Evolutionary conservation across 257 asterid species (phyloP).

Genomic region (Echites panduratus): DNA sequence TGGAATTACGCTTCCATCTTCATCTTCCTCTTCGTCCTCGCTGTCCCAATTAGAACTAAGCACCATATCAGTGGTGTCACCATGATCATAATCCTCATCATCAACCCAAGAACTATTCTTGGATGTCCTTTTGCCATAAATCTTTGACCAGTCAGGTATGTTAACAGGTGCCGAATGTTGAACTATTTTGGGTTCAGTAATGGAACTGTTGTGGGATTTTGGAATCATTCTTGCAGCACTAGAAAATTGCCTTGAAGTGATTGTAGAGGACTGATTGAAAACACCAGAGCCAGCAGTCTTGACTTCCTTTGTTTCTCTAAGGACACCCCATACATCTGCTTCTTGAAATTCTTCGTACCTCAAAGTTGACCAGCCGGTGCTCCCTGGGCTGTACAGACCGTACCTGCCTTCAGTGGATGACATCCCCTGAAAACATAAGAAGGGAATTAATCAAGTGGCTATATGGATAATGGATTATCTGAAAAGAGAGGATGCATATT

Average conservation of each 20-base stretch:
- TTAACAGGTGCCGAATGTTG: constrained; percentile 46
- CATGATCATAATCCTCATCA: background rate
- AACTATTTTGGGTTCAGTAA: background rate
- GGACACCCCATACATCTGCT: constrained; percentile 44
- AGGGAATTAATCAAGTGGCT: background rate
- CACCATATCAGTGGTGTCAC: background rate
- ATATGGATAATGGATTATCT: background rate
- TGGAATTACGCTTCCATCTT: constrained; percentile 31
- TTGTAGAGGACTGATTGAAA: constrained; percentile 10
- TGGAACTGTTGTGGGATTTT: constrained; percentile 14
- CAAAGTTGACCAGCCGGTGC: constrained; percentile 47
- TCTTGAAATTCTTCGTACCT: constrained; percentile 57
- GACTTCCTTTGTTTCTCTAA: constrained; percentile 6
- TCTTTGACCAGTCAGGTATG: constrained; percentile 60
- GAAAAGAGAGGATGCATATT: background rate
- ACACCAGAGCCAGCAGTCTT: constrained; percentile 11
- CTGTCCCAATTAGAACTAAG: constrained; percentile 23
- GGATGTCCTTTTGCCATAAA: constrained; percentile 32
- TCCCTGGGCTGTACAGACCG: constrained; percentile 35
- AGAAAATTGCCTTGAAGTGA: constrained; percentile 23
- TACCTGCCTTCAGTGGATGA: constrained; percentile 27
- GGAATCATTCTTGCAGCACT: constrained; percentile 33
- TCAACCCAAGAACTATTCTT: background rate
- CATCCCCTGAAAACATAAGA: constrained; percentile 20
- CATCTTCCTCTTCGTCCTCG: constrained; percentile 33